These are phyloP conservation scores for Pontederia crassipes DNA, from an alignment of 176 grass and related monocot genomes.

Conservation along the genomic window DNA sequence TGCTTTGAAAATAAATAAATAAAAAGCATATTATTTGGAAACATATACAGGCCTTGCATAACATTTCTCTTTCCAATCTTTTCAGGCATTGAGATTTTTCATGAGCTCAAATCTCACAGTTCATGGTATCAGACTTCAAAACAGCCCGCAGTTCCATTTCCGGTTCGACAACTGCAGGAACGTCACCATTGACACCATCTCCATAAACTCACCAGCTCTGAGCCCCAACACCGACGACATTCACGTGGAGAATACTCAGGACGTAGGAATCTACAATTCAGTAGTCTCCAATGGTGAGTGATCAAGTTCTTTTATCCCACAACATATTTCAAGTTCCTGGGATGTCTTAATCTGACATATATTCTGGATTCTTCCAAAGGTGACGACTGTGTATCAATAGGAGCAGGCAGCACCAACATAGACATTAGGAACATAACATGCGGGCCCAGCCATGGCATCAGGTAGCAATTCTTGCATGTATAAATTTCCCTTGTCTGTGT, in stretches of 20 bases:
- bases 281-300: conserved; percentile 26
- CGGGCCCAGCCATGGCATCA: conserved; percentile 15
- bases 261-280: conserved; percentile 26
- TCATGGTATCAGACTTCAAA: conserved; percentile 20
- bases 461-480: neutral
- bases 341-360: neutral
- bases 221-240: conserved; percentile 53
- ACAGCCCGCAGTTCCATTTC: conserved; percentile 44
- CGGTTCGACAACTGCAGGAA: conserved; percentile 26
- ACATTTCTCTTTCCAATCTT: neutral
- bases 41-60: too few species aligned
- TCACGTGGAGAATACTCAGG: conserved; percentile 24
- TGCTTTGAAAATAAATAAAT: neutral
- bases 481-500: neutral
- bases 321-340: neutral
- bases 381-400: conserved; percentile 17
- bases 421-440: conserved; percentile 14
- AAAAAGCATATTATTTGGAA: too few species aligned
- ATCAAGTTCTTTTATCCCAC: neutral
- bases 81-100: conserved; percentile 20
- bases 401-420: conserved; percentile 8
- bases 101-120: conserved; percentile 12
- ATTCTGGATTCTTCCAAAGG: neutral
- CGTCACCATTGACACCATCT: conserved; percentile 22
- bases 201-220: conserved; percentile 12